Conservation (phyloP, 345 rosid species). For the Eutrema japonicum region DNA sequence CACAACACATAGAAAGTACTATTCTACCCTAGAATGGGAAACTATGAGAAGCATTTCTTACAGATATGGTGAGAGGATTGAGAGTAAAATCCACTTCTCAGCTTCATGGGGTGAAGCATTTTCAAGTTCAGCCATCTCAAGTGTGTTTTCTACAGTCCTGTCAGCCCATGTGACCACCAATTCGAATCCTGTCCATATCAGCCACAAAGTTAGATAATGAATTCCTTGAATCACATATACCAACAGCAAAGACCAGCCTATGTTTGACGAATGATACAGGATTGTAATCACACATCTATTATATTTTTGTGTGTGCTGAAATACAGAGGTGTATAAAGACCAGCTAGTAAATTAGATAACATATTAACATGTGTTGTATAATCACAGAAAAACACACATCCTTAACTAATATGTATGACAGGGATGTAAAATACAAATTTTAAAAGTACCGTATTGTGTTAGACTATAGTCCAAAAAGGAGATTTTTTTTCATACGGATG, state of each 20-base stretch:
- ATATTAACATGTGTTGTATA: constrained; percentile 8
- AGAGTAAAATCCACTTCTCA: constrained; percentile 75
- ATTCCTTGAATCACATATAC: constrained; percentile 31
- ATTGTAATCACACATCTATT: constrained; percentile 14
- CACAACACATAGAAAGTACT: constrained; percentile 35
- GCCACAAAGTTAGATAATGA: constrained; percentile 26
- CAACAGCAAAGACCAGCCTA: constrained; percentile 31
- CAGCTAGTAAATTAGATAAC: constrained; percentile 17
- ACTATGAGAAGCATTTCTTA: constrained; percentile 50
- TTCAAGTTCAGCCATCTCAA: constrained; percentile 97
- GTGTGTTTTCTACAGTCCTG: constrained; percentile 73
- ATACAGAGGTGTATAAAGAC: constrained; percentile 21
- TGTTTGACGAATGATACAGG: constrained; percentile 3
- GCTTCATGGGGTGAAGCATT: constrained; percentile 93
- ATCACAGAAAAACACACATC: constrained; percentile 5
- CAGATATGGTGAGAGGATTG: constrained; percentile 65
- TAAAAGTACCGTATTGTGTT: not conserved
- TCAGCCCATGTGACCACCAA: constrained; percentile 76
- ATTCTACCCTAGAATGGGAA: constrained; percentile 27
- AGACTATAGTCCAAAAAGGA: constrained; percentile 3
- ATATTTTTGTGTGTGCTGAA: constrained; percentile 15
- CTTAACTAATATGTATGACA: constrained; percentile 14
- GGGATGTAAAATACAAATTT: not conserved
- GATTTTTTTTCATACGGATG: constrained; percentile 2
- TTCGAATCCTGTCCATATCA: constrained; percentile 64